These are phyloP conservation scores for Backusella australiensis DNA, from an alignment of 192 early-diverging fungal genomes.

Conservation along the genomic window DNA sequence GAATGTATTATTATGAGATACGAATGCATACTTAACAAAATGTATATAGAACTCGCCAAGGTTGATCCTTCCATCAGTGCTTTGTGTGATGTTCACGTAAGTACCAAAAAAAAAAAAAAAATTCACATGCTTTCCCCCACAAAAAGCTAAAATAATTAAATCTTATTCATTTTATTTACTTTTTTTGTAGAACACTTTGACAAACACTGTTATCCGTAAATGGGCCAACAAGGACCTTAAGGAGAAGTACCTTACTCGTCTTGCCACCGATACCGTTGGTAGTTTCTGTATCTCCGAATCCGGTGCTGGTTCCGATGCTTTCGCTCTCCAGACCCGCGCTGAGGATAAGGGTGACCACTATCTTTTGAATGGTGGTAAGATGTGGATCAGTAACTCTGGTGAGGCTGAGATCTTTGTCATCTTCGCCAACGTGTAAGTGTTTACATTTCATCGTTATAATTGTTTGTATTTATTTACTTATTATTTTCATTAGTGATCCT, in stretches of 20 bases:
- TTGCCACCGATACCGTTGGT: constrained; percentile 64
- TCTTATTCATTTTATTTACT: constrained; percentile 38
- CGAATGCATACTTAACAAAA: background rate
- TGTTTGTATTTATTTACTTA: background rate
- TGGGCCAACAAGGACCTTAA: constrained; percentile 73
- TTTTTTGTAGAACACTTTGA: constrained; percentile 79
- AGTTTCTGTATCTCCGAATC: constrained; percentile 71
- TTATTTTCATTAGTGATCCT: constrained; percentile 54
- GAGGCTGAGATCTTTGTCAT: constrained; percentile 80
- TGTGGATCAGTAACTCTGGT: constrained; percentile 91
- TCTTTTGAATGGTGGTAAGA: constrained; percentile 81
- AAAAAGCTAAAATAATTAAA: constrained; percentile 20
- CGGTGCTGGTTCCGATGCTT: constrained; percentile 88
- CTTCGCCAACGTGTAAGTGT: constrained; percentile 29
- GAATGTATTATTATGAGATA: background rate
- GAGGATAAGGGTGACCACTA: constrained; percentile 86
- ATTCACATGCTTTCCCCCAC: background rate
- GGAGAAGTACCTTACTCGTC: constrained; percentile 77
- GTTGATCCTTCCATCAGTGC: constrained; percentile 88
- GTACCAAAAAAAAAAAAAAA: background rate
- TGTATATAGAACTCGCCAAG: constrained; percentile 77
- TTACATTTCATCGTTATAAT: background rate
- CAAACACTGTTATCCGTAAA: constrained; percentile 86
- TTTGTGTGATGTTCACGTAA: constrained; percentile 80
- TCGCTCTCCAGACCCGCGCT: constrained; percentile 89